Conservation (phyloP, 768 basidiomycete species). For the Dacryopinax spathularia region DNA sequence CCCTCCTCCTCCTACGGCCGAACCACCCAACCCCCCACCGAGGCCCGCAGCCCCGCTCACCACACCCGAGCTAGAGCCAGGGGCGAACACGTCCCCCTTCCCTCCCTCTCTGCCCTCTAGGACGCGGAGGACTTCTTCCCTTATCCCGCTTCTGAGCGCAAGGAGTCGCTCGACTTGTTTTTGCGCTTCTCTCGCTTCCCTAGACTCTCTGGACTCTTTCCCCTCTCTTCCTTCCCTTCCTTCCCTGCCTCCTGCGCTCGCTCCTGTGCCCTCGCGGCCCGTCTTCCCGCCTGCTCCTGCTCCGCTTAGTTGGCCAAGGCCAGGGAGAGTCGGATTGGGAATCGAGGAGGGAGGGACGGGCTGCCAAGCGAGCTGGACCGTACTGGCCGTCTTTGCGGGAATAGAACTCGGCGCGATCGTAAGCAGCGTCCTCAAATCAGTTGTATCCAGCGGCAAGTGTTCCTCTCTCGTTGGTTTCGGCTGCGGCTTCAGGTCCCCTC, state of each 20-base stretch:
- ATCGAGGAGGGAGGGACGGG: neutral
- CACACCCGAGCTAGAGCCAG: neutral
- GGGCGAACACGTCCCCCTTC: neutral
- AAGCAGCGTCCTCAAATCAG: neutral
- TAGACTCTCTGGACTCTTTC: too few relatives aligned
- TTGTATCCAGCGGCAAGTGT: neutral
- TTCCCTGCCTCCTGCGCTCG: too few relatives aligned
- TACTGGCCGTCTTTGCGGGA: neutral
- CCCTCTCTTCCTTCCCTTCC: too few relatives aligned
- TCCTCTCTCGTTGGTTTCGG: neutral
- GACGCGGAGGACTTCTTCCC: neutral
- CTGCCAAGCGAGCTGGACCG: neutral
- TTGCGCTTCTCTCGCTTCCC: too few relatives aligned
- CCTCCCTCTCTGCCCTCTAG: neutral
- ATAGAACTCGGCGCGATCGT: neutral
- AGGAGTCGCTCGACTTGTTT: neutral
- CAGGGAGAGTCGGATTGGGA: neutral
- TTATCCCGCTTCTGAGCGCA: neutral
- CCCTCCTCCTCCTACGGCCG: neutral
- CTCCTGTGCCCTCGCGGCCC: neutral
- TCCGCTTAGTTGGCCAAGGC: neutral
- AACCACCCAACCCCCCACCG: neutral
- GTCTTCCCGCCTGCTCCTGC: neutral
- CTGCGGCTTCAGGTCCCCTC: neutral
- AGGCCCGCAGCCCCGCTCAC: neutral